These are phyloP conservation scores for Cyberlindnera amylophila DNA, from an alignment of 805 yeast species.

Conservation along the genomic window DNA sequence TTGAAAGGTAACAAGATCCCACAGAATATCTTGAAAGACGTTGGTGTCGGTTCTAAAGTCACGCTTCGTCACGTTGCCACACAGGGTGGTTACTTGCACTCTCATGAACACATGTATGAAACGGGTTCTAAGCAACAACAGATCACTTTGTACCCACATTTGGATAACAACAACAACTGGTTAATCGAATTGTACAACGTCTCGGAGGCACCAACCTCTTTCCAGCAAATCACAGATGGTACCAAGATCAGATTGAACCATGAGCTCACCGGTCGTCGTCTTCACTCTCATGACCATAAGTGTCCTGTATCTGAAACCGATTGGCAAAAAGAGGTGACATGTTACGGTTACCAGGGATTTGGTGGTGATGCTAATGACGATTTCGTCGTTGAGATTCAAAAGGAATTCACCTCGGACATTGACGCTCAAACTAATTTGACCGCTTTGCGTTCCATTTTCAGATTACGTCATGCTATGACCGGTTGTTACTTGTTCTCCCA, in stretches of 20 bases:
- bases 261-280: slow-evolving; percentile 52
- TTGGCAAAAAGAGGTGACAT: slow-evolving; percentile 80
- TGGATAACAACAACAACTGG: slow-evolving; percentile 75
- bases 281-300: slow-evolving; percentile 81
- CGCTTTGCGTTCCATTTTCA: slow-evolving; percentile 67
- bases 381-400: slow-evolving; percentile 70
- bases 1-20: slow-evolving; percentile 62
- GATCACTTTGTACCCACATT: slow-evolving; percentile 73
- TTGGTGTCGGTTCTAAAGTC: slow-evolving; percentile 68
- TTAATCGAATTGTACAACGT: slow-evolving; percentile 62
- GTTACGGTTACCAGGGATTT: slow-evolving; percentile 74
- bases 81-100: slow-evolving; percentile 77
- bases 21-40: slow-evolving; percentile 52
- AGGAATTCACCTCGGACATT: slow-evolving; percentile 44
- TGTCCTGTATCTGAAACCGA: slow-evolving; percentile 72
- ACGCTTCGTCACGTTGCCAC: slow-evolving; percentile 68
- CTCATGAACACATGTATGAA: slow-evolving; percentile 68
- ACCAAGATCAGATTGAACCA: slow-evolving; percentile 69
- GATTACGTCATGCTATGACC: slow-evolving; percentile 75
- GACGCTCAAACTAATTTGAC: slow-evolving; percentile 52
- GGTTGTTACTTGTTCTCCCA: slow-evolving; percentile 78
- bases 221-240: slow-evolving; percentile 62
- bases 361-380: slow-evolving; percentile 84
- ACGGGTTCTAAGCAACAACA: slow-evolving; percentile 86
- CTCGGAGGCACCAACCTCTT: slow-evolving; percentile 50